Conservation (phyloP, 176 grass and related monocot genomes). For the Cocos nucifera region DNA sequence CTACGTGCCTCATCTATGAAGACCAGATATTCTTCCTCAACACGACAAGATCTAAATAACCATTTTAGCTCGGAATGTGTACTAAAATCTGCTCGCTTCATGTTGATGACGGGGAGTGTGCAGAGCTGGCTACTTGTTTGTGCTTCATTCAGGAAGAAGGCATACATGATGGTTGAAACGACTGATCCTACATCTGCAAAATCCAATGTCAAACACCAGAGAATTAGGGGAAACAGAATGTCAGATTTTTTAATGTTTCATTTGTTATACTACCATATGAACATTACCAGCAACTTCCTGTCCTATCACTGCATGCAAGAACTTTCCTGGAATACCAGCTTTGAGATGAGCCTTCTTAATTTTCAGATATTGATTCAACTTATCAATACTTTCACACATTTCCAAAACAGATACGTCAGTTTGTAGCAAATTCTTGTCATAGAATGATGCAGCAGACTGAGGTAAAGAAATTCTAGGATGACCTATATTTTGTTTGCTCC, state of each 20-base stretch:
- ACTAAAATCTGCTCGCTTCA: neutral
- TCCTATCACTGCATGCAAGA: slow-evolving; percentile 14
- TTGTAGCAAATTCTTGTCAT: neutral
- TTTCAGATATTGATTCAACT: slow-evolving; percentile 14
- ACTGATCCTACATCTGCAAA: slow-evolving; percentile 20
- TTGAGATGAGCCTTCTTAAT: neutral
- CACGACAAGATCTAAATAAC: slow-evolving; percentile 10
- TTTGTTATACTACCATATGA: neutral
- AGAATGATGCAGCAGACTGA: slow-evolving; percentile 15
- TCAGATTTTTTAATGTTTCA: too few relatives aligned
- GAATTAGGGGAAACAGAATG: too few relatives aligned
- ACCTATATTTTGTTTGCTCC: neutral
- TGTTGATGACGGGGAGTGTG: slow-evolving; percentile 12
- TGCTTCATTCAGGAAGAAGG: slow-evolving; percentile 13
- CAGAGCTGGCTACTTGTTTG: slow-evolving; percentile 3
- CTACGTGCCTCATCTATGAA: slow-evolving; percentile 15
- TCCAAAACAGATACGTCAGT: slow-evolving; percentile 1
- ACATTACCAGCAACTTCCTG: slow-evolving; percentile 11
- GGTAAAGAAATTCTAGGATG: slow-evolving; percentile 3
- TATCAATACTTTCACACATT: slow-evolving; percentile 6
- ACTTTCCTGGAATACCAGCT: slow-evolving; percentile 17
- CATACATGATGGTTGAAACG: slow-evolving; percentile 7
- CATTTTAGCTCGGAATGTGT: slow-evolving; percentile 17
- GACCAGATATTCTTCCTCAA: slow-evolving; percentile 12
- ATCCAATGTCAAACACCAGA: too few relatives aligned